These are phyloP conservation scores for Venturia effusa DNA, from an alignment of 2,329 filamentous ascomycete genomes.

Conservation along the genomic window DNA sequence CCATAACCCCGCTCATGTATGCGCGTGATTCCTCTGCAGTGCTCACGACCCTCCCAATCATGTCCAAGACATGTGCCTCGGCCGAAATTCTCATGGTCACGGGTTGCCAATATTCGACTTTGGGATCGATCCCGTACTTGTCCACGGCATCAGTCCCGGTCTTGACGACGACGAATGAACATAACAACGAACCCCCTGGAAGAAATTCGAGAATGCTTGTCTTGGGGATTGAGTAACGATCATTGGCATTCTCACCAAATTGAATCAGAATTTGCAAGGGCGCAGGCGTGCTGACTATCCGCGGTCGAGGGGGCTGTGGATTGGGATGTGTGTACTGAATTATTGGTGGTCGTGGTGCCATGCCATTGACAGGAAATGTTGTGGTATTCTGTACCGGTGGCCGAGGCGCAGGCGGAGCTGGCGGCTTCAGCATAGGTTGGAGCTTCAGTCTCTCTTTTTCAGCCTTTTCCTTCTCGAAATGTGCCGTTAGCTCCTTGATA, in stretches of 20 bases:
- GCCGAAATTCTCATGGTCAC: conserved; percentile 52
- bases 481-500: conserved; percentile 64
- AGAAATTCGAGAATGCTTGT: conserved; percentile 66
- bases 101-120: conserved; percentile 65
- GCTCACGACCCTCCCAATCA: conserved; percentile 45
- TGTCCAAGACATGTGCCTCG: conserved; percentile 40
- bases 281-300: conserved; percentile 32
- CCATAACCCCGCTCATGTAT: conserved; percentile 37
- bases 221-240: conserved; percentile 69
- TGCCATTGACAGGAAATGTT: background rate
- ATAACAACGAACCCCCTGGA: conserved; percentile 50
- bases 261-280: conserved; percentile 23
- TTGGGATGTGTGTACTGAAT: conserved; percentile 1
- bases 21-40: conserved; percentile 25
- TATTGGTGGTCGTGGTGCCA: conserved; percentile 2
- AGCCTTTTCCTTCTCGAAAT: conserved; percentile 23
- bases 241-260: conserved; percentile 41
- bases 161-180: conserved; percentile 63
- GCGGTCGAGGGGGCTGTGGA: conserved; percentile 29
- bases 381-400: conserved; percentile 12
- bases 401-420: conserved; percentile 15
- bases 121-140: conserved; percentile 33
- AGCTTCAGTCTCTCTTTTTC: background rate
- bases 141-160: conserved; percentile 12
- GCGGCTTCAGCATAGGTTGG: background rate